Base-by-base conservation (phyloP, 129 eudicot species). In the Apium graveolens region DNA sequence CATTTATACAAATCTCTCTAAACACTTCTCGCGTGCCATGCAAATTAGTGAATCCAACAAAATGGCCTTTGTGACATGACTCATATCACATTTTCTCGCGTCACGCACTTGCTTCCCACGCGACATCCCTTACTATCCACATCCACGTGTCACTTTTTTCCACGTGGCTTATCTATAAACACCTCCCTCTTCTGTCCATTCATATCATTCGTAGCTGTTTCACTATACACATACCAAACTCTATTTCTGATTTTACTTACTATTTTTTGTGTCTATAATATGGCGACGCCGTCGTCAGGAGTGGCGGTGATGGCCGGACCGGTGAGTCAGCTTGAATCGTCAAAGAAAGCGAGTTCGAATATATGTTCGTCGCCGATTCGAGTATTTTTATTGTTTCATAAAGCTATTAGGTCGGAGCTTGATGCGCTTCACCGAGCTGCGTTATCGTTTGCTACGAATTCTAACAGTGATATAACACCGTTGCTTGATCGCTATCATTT, bases 231-330 rank as follows among this genome's bases (percentile, higher is more conserved):
- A 79, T 9, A 39, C 32, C 75, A 37, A 13, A 26, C 29, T 41
- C 68, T 49, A 27, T 35, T 13, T 75, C 62, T 21, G 16, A 62
- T 73, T 43, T 21, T 27, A 34, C 73, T 14, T 78, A 75, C 72
- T 35, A 1, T 31, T 60, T 38, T 45, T 7, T 16, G 32, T 60
- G 4, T 24, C 37, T 78, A 35, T 26, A 73, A 37, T 77, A 95
- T 95, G 98, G 97, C 98, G 78, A 88, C 94, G 83, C 97, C 98
- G 86, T 82, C 88, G 86, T 78, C 95, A 57, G 84, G 78, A 24
- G 90, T 86, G 76, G 96, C 88, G 78, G 86, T 90, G 80, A 82
- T 86, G 93, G 89, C 87, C 69, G 89, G 85, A 31, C 75, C 86
- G 74, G 90, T 82, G 69, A 93, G 79, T 82, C 88, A 78, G 73